phyloP scores from a whole-genome alignment of 768 basidiomycete species.

The Rubroboletus satanas region DNA sequence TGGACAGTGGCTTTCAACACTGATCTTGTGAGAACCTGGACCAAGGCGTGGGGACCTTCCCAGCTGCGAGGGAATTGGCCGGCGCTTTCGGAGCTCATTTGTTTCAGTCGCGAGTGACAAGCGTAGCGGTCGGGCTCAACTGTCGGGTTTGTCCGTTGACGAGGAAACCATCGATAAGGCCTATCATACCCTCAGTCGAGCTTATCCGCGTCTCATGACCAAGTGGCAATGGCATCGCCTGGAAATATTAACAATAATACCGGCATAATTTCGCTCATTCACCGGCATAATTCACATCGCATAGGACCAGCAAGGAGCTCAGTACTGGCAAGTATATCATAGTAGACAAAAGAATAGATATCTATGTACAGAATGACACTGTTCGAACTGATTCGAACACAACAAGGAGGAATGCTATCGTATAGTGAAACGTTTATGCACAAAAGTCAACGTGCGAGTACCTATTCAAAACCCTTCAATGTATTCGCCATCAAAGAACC shows the following conservation, averaged over 20 bases:
- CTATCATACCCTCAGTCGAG: too few relatives aligned
- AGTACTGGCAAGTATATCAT: slow-evolving; percentile 14
- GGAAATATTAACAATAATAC: background rate
- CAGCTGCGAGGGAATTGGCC: too few relatives aligned
- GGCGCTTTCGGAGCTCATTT: too few relatives aligned
- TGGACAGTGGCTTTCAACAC: background rate
- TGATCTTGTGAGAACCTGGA: background rate
- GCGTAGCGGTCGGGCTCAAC: too few relatives aligned
- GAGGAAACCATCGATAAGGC: too few relatives aligned
- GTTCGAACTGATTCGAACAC: slow-evolving; percentile 19
- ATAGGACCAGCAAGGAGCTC: background rate
- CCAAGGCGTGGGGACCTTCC: too few relatives aligned
- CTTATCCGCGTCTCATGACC: too few relatives aligned
- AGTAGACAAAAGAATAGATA: slow-evolving; percentile 26
- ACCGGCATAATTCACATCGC: background rate
- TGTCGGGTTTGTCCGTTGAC: too few relatives aligned
- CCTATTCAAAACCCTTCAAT: slow-evolving; percentile 17
- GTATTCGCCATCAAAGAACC: slow-evolving; percentile 19
- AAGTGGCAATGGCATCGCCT: too few relatives aligned
- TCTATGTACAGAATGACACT: slow-evolving; percentile 29
- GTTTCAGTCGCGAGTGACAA: too few relatives aligned
- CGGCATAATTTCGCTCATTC: background rate
- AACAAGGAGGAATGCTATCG: slow-evolving; percentile 19
- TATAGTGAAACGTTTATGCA: slow-evolving; percentile 17
- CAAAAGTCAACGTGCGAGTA: slow-evolving; percentile 18